Evolutionary conservation across 2,329 filamentous ascomycete species (phyloP).

Genomic region (Phaeosphaeriaceae sp.): DNA sequence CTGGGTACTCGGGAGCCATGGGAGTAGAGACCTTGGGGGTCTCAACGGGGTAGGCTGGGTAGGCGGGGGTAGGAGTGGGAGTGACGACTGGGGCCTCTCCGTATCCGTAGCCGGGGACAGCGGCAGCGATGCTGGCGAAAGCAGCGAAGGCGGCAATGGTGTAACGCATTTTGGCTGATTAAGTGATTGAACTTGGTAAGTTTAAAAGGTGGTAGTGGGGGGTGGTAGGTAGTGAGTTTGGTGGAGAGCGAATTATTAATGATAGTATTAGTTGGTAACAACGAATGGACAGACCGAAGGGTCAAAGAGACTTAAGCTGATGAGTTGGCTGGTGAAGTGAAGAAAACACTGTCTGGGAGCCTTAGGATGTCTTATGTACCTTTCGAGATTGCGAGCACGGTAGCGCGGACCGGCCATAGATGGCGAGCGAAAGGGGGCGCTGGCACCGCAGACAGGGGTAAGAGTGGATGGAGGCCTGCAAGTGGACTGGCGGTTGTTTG

Average conservation of each 20-base stretch:
- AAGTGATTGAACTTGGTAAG: conserved; percentile 33
- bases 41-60: conserved; percentile 22
- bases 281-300: conserved; percentile 51
- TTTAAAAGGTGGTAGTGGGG: conserved; percentile 3
- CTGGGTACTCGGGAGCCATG: conserved; percentile 10
- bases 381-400: conserved; percentile 46
- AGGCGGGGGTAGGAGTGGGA: conserved; percentile 18
- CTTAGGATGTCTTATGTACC: conserved; percentile 43
- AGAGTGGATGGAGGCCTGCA: conserved; percentile 27
- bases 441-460: conserved; percentile 35
- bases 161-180: conserved; percentile 51
- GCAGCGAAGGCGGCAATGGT: conserved; percentile 42
- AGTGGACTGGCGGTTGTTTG: conserved; percentile 38
- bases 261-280: conserved; percentile 50
- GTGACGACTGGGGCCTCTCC: conserved; percentile 18
- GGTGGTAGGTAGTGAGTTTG: conserved; percentile 21
- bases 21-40: conserved; percentile 4
- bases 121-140: conserved; percentile 39
- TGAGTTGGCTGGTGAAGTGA: conserved; percentile 45
- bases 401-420: conserved; percentile 42
- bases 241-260: conserved; percentile 42
- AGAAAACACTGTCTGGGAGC: conserved; percentile 27
- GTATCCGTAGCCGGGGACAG: conserved; percentile 40
- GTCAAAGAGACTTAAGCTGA: conserved; percentile 48
- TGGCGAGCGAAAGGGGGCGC: conserved; percentile 42